Evolutionary conservation across 148 eudicot species (phyloP), one percentile per base, ranked within the genome.

Genomic region (Cornus florida): DNA sequence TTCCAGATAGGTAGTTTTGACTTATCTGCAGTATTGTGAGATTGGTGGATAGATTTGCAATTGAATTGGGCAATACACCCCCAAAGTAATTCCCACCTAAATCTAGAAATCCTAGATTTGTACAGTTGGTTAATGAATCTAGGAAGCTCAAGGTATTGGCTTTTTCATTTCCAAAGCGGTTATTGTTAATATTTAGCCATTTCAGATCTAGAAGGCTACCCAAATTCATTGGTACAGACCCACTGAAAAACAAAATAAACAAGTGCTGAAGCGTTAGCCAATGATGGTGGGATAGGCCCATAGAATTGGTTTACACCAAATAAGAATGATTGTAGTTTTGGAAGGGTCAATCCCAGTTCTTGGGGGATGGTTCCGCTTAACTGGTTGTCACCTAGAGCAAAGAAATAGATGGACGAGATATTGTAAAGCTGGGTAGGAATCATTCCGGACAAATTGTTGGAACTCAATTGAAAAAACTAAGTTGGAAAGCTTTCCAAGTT

Each of bases 221-320:
- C 3, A 74, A 33, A 66, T 23, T 39, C 32, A 7, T 50, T 19
- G 82, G 78, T 6, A 67, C 5, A 6, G 66, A 68, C 4, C 78
- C 78, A 4, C 38, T 4, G n/a, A 80, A 38, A 20, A 12, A 10
- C 66, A 53, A 80, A 0, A 0, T 4, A 0, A 0, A 6, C 19
- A 8, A 78, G 81, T 11, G 43, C 38, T 2, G 81, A 71, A 71
- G 76, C 64, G 62, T 71, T 78, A 46, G 35, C 14, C 70, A 77
- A 32, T 6, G 60, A 70, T 7, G 74, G 41, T 2, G 80, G 80
- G 57, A 77, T 10, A 38, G 56, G 33, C 16, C 74, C 74, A 22
- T 5, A 57, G 32, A 77, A 35, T n/a, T 28, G 64, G 74, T 77
- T 77, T 0, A 0, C 0, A 0, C 2, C 22, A 8, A 59, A 0